A percentile compares a stretch with the other conserved stretches of the same genome.
Conservation (phyloP, 495 filamentous ascomycete species). For the Aspergillus nanangensis region DNA sequence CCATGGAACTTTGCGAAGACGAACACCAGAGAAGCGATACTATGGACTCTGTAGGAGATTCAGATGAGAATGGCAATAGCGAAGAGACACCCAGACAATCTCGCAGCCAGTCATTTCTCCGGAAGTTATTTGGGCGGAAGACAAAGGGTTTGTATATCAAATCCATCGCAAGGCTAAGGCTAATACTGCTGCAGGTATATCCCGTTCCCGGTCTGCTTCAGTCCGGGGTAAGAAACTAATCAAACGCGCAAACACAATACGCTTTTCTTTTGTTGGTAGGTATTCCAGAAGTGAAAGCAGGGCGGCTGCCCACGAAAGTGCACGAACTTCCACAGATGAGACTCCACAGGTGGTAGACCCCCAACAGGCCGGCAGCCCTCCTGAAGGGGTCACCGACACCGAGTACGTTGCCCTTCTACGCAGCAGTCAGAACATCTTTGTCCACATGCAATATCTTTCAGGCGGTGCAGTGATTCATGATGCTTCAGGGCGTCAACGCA, state of each 20-base stretch:
- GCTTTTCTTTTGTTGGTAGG: slow-evolving; percentile 25
- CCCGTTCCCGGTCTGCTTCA: slow-evolving; percentile 17
- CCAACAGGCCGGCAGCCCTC: not conserved
- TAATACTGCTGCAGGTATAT: slow-evolving; percentile 12
- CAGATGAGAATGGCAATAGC: slow-evolving; percentile 3
- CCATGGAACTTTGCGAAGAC: slow-evolving; percentile 12
- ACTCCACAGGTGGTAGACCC: slow-evolving; percentile 1
- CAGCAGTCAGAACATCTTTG: slow-evolving; percentile 16
- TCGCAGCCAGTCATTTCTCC: slow-evolving; percentile 18
- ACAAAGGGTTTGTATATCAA: slow-evolving; percentile 12
- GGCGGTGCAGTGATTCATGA: slow-evolving; percentile 25
- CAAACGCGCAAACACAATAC: slow-evolving; percentile 24
- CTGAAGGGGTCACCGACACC: slow-evolving; percentile 10
- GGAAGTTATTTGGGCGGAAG: slow-evolving; percentile 22
- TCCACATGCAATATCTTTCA: slow-evolving; percentile 22
- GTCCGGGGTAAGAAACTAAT: slow-evolving; percentile 20
- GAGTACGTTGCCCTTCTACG: slow-evolving; percentile 18
- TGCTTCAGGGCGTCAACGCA: slow-evolving; percentile 22
- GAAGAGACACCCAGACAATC: not conserved
- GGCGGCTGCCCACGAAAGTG: slow-evolving; percentile 11
- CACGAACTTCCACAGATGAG: slow-evolving; percentile 6
- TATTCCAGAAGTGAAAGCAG: slow-evolving; percentile 15
- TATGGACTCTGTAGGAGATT: slow-evolving; percentile 7
- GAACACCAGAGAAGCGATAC: slow-evolving; percentile 2
- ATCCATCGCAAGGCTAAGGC: not conserved